Evolutionary conservation across 352 stramenopile genomes (phyloP).

Genomic region (Phytophthora hibernalis): DNA sequence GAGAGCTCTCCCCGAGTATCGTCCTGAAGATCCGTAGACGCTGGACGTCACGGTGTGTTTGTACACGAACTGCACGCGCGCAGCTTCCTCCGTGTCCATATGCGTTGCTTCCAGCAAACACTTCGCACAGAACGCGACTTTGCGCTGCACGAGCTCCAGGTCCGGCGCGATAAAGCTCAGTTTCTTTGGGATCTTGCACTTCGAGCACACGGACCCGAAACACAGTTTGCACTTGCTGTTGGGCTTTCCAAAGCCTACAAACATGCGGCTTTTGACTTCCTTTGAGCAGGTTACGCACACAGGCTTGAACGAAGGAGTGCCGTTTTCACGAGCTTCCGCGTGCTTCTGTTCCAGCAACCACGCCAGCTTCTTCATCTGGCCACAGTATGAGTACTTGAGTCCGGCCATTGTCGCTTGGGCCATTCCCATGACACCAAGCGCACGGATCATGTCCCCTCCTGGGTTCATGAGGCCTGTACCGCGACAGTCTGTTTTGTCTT

Average conservation of each 20-base stretch:
- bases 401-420: slow-evolving; percentile 28
- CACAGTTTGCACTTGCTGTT: slow-evolving; percentile 33
- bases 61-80: slow-evolving; percentile 32
- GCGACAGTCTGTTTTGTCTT: slow-evolving; percentile 27
- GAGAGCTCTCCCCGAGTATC: slow-evolving; percentile 24
- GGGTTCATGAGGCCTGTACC: slow-evolving; percentile 36
- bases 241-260: slow-evolving; percentile 15
- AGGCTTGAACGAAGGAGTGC: slow-evolving; percentile 6
- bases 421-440: slow-evolving; percentile 28
- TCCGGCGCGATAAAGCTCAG: slow-evolving; percentile 35
- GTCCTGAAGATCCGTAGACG: slow-evolving; percentile 23
- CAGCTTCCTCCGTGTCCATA: slow-evolving; percentile 33
- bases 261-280: slow-evolving; percentile 16
- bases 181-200: slow-evolving; percentile 36
- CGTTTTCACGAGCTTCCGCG: slow-evolving; percentile 15
- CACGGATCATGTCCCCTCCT: slow-evolving; percentile 26
- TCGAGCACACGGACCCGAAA: slow-evolving; percentile 27
- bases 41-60: slow-evolving; percentile 9
- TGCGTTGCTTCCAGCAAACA: slow-evolving; percentile 37
- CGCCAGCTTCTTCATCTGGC: slow-evolving; percentile 35
- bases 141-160: slow-evolving; percentile 35
- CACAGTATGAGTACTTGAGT: slow-evolving; percentile 38
- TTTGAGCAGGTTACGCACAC: slow-evolving; percentile 34
- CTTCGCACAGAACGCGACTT: slow-evolving; percentile 37
- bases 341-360: slow-evolving; percentile 27